A percentile compares a stretch with the other conserved stretches of the same genome.
Conservation (phyloP, 2,329 filamentous ascomycete genomes). For the Laburnicola sp. region DNA sequence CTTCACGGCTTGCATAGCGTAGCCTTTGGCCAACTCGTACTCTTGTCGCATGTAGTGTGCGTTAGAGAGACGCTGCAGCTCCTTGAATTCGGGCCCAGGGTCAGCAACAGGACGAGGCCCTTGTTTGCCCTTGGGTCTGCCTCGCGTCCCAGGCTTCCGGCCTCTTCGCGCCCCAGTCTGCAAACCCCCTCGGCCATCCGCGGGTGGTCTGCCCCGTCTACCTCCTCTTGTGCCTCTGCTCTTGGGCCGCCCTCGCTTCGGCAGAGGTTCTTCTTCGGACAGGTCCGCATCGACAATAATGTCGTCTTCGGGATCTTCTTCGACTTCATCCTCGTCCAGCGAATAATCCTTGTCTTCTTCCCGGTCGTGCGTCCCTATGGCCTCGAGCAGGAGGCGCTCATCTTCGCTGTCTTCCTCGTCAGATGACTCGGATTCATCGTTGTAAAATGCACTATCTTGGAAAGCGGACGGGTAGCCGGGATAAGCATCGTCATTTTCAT, state of each 20-base stretch:
- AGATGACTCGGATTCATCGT: conserved; percentile 27
- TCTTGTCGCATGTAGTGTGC: conserved; percentile 66
- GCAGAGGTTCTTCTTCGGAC: conserved; percentile 23
- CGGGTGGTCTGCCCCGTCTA: conserved; percentile 30
- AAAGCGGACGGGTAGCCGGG: conserved; percentile 24
- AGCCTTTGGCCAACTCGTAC: conserved; percentile 53
- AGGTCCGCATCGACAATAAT: conserved; percentile 35
- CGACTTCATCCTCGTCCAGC: conserved; percentile 30
- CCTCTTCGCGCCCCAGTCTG: conserved; percentile 23
- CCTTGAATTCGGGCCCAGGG: conserved; percentile 71
- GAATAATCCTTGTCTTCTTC: conserved; percentile 43
- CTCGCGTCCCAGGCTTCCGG: conserved; percentile 28
- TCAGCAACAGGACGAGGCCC: conserved; percentile 63
- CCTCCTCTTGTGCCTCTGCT: conserved; percentile 23
- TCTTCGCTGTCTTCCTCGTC: conserved; percentile 36
- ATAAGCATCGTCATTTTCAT: conserved; percentile 38
- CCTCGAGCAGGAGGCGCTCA: conserved; percentile 32
- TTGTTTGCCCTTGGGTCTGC: conserved; percentile 38
- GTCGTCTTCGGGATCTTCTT: conserved; percentile 39
- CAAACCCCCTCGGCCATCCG: conserved; percentile 30
- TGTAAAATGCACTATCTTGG: conserved; percentile 25
- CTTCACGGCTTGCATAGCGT: conserved; percentile 41
- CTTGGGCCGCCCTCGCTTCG: conserved; percentile 23
- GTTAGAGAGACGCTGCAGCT: conserved; percentile 67
- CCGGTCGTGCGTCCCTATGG: conserved; percentile 35